These are phyloP conservation scores for Blastobotrys petasosporus DNA, from an alignment of 1,139 yeast genomes.

Conservation along the genomic window DNA sequence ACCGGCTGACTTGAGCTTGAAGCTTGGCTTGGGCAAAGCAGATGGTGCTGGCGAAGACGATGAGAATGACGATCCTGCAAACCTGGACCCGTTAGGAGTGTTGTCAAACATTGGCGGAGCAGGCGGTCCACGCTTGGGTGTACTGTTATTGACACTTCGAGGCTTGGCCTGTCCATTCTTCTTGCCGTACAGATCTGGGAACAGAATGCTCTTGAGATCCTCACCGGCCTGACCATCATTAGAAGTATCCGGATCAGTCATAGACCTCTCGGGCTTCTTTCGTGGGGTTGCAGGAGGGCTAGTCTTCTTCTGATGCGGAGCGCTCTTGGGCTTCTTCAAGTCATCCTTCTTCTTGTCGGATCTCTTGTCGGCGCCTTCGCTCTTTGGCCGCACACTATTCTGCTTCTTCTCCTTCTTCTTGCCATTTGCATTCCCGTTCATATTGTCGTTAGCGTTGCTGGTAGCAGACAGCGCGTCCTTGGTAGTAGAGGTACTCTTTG, in stretches of 20 bases:
- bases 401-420: constrained; percentile 3
- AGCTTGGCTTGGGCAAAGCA: constrained; percentile 39
- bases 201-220: constrained; percentile 22
- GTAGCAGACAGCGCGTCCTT: constrained; percentile 6
- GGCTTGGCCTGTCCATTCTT: constrained; percentile 7
- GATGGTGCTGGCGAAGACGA: constrained; percentile 41
- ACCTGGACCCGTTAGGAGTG: constrained; percentile 21
- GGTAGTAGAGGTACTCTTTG: constrained; percentile 7
- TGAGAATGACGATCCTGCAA: constrained; percentile 40
- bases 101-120: constrained; percentile 6
- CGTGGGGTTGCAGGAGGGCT: constrained; percentile 11
- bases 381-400: constrained; percentile 3
- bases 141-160: constrained; percentile 2
- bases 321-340: constrained; percentile 7
- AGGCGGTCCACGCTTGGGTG: constrained; percentile 7
- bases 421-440: constrained; percentile 5
- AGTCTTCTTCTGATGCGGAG: background rate
- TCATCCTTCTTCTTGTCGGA: background rate
- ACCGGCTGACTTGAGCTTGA: constrained; percentile 22
- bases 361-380: constrained; percentile 1
- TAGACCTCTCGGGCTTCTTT: background rate
- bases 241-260: background rate
- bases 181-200: constrained; percentile 24
- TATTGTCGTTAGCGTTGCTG: background rate
- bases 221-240: constrained; percentile 1